These are phyloP conservation scores for Fusarium penzigii DNA, from an alignment of 2,329 filamentous ascomycete species.

Conservation along the genomic window DNA sequence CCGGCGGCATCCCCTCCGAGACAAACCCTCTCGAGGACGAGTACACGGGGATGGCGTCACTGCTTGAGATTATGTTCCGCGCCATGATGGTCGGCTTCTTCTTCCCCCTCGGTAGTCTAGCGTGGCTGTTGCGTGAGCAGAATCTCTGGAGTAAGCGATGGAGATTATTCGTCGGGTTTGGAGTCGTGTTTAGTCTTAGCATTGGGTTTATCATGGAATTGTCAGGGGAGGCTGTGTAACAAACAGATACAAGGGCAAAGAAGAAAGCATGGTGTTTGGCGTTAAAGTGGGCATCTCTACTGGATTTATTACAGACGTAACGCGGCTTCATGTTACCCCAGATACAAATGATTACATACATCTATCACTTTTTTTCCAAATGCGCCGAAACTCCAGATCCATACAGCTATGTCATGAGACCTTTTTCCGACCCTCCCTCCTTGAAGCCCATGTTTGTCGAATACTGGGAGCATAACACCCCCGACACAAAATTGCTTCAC, in stretches of 20 bases:
- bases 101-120: conserved; percentile 84
- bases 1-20: conserved; percentile 41
- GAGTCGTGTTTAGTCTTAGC: conserved; percentile 75
- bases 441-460: neutral
- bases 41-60: conserved; percentile 50
- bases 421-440: neutral
- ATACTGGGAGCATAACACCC: no score
- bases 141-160: conserved; percentile 84
- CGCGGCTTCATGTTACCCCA: conserved; percentile 1
- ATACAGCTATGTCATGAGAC: conserved; percentile 26
- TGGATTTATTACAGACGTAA: conserved; percentile 5
- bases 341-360: conserved; percentile 6
- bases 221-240: conserved; percentile 34
- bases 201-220: conserved; percentile 68
- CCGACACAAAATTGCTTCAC: neutral
- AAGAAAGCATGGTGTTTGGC: neutral
- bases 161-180: conserved; percentile 83
- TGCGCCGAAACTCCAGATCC: conserved; percentile 28
- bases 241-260: neutral
- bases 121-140: conserved; percentile 84
- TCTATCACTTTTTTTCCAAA: conserved; percentile 12
- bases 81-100: conserved; percentile 93
- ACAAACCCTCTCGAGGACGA: conserved; percentile 45
- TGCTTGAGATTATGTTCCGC: conserved; percentile 82
- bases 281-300: neutral